phyloP scores from a whole-genome alignment of 2,329 filamentous ascomycete species.

The Canariomyces notabilis region DNA sequence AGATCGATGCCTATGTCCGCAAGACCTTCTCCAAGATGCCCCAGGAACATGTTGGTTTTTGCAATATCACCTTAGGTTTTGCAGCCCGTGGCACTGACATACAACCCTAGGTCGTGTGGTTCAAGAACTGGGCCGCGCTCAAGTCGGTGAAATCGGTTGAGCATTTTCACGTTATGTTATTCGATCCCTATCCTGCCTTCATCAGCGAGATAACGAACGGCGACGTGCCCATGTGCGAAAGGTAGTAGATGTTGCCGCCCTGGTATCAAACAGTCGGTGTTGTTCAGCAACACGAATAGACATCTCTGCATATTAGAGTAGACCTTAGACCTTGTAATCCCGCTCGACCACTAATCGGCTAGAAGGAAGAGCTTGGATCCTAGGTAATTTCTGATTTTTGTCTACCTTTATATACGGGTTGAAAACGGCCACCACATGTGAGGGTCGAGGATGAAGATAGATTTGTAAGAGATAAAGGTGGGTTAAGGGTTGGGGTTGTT shows the following conservation, averaged over 20 bases:
- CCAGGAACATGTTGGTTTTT: slow-evolving; percentile 46
- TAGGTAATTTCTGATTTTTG: background rate
- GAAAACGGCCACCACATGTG: no score
- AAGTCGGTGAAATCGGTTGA: slow-evolving; percentile 85
- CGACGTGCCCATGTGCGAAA: slow-evolving; percentile 61
- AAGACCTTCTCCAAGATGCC: slow-evolving; percentile 58
- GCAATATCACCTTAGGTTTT: background rate
- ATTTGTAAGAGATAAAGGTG: no score
- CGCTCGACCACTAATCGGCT: background rate
- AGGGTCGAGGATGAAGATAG: no score
- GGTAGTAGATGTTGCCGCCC: slow-evolving; percentile 8
- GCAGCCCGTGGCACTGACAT: slow-evolving; percentile 12
- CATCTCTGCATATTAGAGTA: no score
- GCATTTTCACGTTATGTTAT: slow-evolving; percentile 93
- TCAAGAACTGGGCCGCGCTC: slow-evolving; percentile 81
- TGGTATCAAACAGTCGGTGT: background rate
- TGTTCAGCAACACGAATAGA: no score
- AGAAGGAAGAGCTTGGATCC: no score
- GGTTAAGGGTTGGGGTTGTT: no score
- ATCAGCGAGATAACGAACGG: slow-evolving; percentile 65
- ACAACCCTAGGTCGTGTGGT: slow-evolving; percentile 59
- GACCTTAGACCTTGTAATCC: background rate
- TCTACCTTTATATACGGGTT: no score
- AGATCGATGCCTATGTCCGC: slow-evolving; percentile 68
- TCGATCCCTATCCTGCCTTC: slow-evolving; percentile 66